These are phyloP conservation scores for Phialemoniopsis sp. DNA, from an alignment of 2,329 filamentous ascomycete species.

Conservation along the genomic window DNA sequence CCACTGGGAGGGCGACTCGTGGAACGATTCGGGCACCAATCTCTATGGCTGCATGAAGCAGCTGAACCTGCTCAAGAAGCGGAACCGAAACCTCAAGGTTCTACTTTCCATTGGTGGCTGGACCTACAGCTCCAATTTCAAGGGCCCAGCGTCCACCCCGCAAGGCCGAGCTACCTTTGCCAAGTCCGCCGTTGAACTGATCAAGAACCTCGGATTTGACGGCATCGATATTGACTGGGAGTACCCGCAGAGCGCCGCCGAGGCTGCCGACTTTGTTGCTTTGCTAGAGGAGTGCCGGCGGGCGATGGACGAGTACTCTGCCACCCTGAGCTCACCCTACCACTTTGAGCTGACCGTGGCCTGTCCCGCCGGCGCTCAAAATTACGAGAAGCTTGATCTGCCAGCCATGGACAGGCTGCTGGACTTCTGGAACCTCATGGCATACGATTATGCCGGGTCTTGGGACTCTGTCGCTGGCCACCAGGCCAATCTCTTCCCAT, in stretches of 20 bases:
- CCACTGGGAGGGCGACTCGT: constrained; percentile 63
- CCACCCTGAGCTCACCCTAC: constrained; percentile 31
- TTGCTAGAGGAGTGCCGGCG: constrained; percentile 51
- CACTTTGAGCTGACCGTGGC: constrained; percentile 65
- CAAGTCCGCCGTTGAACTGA: constrained; percentile 64
- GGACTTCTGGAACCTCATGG: constrained; percentile 81
- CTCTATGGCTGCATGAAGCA: constrained; percentile 89
- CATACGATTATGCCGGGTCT: constrained; percentile 81
- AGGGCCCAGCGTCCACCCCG: constrained; percentile 66
- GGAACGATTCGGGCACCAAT: constrained; percentile 72
- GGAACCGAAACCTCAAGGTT: constrained; percentile 79
- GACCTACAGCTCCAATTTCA: constrained; percentile 86
- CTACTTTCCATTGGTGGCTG: constrained; percentile 87
- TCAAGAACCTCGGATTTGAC: constrained; percentile 78
- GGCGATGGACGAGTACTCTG: constrained; percentile 54
- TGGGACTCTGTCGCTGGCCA: constrained; percentile 74
- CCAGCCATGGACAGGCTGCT: constrained; percentile 59
- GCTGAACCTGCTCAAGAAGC: constrained; percentile 76
- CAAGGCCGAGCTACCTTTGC: constrained; percentile 71
- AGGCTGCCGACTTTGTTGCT: constrained; percentile 56
- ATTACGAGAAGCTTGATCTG: constrained; percentile 61
- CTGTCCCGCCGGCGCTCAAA: constrained; percentile 57
- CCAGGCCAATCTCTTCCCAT: constrained; percentile 73
- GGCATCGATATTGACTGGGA: constrained; percentile 57
- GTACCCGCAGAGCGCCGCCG: constrained; percentile 50